A percentile compares a stretch with the other conserved stretches of the same genome.
Conservation (phyloP, 257 asterid genomes). For the Jacaranda copaia region DNA sequence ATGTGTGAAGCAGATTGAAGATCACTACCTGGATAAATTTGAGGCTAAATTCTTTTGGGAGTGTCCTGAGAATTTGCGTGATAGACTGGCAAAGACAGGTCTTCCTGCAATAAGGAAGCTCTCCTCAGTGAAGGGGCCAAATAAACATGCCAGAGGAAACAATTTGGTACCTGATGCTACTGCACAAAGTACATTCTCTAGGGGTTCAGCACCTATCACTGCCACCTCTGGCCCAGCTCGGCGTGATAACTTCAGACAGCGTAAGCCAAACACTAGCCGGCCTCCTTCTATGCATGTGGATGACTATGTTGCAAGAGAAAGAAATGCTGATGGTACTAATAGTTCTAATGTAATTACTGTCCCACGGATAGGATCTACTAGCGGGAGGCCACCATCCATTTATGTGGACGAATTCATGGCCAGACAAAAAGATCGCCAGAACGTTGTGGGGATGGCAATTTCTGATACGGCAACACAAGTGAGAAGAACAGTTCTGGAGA, state of each 20-base stretch:
- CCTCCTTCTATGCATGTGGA: slow-evolving; percentile 98
- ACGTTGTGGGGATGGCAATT: slow-evolving; percentile 51
- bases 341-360: slow-evolving; percentile 67
- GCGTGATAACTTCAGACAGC: slow-evolving; percentile 92
- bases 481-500: slow-evolving; percentile 59
- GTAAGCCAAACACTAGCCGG: slow-evolving; percentile 97
- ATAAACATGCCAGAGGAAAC: slow-evolving; percentile 78
- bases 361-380: slow-evolving; percentile 62
- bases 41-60: slow-evolving; percentile 85
- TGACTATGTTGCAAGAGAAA: slow-evolving; percentile 72
- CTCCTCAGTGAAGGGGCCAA: slow-evolving; percentile 73
- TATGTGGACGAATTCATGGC: slow-evolving; percentile 99
- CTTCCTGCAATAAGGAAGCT: slow-evolving; percentile 69
- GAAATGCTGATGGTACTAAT: slow-evolving; percentile 60
- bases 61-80: slow-evolving; percentile 90
- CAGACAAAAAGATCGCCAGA: slow-evolving; percentile 91
- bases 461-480: slow-evolving; percentile 57
- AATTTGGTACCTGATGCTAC: slow-evolving; percentile 56
- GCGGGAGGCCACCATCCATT: slow-evolving; percentile 89
- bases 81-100: slow-evolving; percentile 71
- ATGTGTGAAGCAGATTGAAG: slow-evolving; percentile 61
- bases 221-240: slow-evolving; percentile 81
- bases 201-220: slow-evolving; percentile 66
- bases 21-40: slow-evolving; percentile 55
- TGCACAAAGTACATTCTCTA: slow-evolving; percentile 67